Evolutionary conservation across 768 basidiomycete genomes (phyloP).

Genomic region (Tricholoma sp.): DNA sequence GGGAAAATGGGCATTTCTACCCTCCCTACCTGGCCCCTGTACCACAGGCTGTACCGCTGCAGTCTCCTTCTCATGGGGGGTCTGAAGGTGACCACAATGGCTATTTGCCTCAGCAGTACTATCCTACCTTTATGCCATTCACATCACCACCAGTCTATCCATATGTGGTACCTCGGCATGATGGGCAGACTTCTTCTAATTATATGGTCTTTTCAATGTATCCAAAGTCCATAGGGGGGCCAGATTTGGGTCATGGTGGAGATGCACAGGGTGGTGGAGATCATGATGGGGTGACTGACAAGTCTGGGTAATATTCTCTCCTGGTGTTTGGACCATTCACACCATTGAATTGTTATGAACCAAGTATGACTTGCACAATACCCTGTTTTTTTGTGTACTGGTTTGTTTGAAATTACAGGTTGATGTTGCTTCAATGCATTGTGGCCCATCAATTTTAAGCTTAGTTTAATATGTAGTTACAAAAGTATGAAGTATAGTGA

Average conservation of each 20-base stretch:
- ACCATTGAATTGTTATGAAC: conserved; percentile 6
- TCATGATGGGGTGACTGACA: conserved; percentile 19
- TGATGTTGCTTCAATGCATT: neutral
- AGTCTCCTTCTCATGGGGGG: conserved; percentile 11
- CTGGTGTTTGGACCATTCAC: conserved; percentile 1
- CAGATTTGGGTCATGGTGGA: conserved; percentile 12
- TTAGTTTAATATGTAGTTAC: too few species aligned
- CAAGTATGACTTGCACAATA: conserved; percentile 14
- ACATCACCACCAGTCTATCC: conserved; percentile 17
- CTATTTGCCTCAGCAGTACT: conserved; percentile 20
- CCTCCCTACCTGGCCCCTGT: conserved; percentile 22
- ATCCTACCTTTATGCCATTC: conserved; percentile 18
- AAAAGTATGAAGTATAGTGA: too few species aligned
- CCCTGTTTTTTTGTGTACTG: neutral
- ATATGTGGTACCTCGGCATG: conserved; percentile 24
- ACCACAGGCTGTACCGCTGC: conserved; percentile 13
- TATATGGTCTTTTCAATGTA: conserved; percentile 22
- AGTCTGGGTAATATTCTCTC: conserved; percentile 15
- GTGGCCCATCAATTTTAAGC: too few species aligned
- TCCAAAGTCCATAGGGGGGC: conserved; percentile 14
- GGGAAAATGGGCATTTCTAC: conserved; percentile 46
- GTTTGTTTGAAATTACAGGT: neutral
- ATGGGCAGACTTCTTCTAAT: conserved; percentile 21
- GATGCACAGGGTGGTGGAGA: conserved; percentile 16
- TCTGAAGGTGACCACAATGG: conserved; percentile 13